Conservation (phyloP, 495 filamentous ascomycete genomes). For the Staphylotrichum tortipilum region DNA sequence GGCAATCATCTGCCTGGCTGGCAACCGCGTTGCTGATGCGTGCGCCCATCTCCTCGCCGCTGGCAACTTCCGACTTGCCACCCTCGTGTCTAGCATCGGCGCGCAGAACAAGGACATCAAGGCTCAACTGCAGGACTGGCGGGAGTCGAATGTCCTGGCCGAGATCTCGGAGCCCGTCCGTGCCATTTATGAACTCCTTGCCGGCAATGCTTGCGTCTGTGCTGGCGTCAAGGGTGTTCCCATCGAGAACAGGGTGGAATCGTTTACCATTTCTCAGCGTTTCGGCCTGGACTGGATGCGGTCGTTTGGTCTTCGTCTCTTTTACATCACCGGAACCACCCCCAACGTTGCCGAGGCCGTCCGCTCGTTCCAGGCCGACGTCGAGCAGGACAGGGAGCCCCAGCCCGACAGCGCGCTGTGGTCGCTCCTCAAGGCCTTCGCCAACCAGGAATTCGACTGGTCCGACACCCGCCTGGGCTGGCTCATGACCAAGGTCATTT, state of each 20-base stretch:
- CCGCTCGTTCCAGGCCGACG: conserved; percentile 56
- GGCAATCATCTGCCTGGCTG: conserved; percentile 70
- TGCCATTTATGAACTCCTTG: conserved; percentile 79
- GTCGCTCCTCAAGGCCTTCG: conserved; percentile 73
- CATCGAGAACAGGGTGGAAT: conserved; percentile 64
- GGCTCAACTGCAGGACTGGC: conserved; percentile 77
- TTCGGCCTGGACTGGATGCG: conserved; percentile 89
- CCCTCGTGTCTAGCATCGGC: conserved; percentile 71
- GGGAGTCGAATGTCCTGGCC: conserved; percentile 64
- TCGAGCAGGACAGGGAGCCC: conserved; percentile 53
- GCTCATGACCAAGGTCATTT: conserved; percentile 58
- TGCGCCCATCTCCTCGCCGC: conserved; percentile 66
- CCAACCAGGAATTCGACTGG: conserved; percentile 53
- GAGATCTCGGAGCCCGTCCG: conserved; percentile 82
- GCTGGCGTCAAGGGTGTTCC: conserved; percentile 63
- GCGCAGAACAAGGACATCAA: conserved; percentile 58
- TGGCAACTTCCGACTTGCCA: conserved; percentile 71
- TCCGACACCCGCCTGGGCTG: conserved; percentile 69
- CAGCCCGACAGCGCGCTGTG: conserved; percentile 71
- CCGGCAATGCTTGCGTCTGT: conserved; percentile 73
- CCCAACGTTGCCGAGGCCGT: conserved; percentile 65
- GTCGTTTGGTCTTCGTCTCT: conserved; percentile 81
- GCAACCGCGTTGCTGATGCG: conserved; percentile 68
- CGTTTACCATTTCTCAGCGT: conserved; percentile 67
- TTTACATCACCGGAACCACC: conserved; percentile 53